phyloP scores from a whole-genome alignment of 352 stramenopile genomes.

The Phytophthora brassicae region DNA sequence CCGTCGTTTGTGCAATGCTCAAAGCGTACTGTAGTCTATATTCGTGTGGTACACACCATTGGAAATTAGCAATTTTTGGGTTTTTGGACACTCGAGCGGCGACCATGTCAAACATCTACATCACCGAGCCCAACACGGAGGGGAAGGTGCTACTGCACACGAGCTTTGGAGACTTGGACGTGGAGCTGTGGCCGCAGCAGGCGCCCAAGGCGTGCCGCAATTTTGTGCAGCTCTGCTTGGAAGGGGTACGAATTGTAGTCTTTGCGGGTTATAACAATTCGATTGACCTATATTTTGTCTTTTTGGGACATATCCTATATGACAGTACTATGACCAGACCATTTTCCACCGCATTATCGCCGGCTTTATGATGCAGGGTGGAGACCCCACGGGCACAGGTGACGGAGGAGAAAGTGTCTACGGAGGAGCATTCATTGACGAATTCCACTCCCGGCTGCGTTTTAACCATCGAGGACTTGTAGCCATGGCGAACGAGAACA shows the following conservation, averaged over 20 bases:
- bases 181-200: conserved; percentile 97
- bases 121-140: conserved; percentile 94
- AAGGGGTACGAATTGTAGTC: too few relatives aligned
- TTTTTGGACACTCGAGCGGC: neutral
- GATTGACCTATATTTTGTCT: neutral
- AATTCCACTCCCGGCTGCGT: conserved; percentile 93
- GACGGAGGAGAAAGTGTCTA: conserved; percentile 84
- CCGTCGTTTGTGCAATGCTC: too few relatives aligned
- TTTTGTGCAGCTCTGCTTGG: conserved; percentile 92
- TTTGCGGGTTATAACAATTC: conserved; percentile 5
- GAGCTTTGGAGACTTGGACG: conserved; percentile 95
- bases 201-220: conserved; percentile 93
- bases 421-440: conserved; percentile 81
- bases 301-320: conserved; percentile 11
- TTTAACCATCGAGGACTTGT: conserved; percentile 97
- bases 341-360: conserved; percentile 96
- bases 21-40: too few relatives aligned
- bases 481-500: conserved; percentile 92
- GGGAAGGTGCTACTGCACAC: conserved; percentile 97
- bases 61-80: too few relatives aligned
- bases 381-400: conserved; percentile 88
- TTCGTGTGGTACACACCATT: neutral
- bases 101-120: conserved; percentile 96
- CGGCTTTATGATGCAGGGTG: conserved; percentile 95
- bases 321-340: conserved; percentile 94